A percentile compares a stretch with the other conserved stretches of the same genome.
phyloP scores from a whole-genome alignment of 1,284 basidiomycete genomes.

The Mrakiaceae sp. region DNA sequence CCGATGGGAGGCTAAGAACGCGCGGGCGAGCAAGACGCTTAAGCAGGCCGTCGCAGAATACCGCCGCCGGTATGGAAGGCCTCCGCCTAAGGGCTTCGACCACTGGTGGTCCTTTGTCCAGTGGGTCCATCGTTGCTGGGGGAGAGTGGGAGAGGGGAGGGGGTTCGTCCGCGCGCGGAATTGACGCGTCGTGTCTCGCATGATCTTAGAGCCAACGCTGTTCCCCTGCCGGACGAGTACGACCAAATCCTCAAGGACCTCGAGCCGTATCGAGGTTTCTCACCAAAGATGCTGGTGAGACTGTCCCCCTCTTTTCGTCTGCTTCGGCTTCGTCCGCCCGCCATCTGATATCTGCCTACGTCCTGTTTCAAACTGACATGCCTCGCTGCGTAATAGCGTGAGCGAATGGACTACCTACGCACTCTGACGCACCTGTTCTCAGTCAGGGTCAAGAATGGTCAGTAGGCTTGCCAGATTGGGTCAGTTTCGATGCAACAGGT shows the following conservation, averaged over 20 bases:
- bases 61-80: slow-evolving; percentile 30
- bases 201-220: slow-evolving; percentile 21
- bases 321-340: no score
- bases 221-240: slow-evolving; percentile 33
- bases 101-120: slow-evolving; percentile 27
- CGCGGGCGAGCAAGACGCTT: slow-evolving; percentile 33
- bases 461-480: neutral
- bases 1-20: slow-evolving; percentile 34
- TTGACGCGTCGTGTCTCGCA: neutral
- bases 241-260: slow-evolving; percentile 33
- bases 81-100: slow-evolving; percentile 18
- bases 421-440: neutral
- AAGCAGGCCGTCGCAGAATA: slow-evolving; percentile 35
- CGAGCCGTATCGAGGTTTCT: slow-evolving; percentile 31
- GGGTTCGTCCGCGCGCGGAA: no score
- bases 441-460: neutral
- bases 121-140: slow-evolving; percentile 6
- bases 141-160: neutral
- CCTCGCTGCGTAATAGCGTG: no score
- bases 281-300: slow-evolving; percentile 17
- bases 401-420: neutral
- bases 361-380: no score
- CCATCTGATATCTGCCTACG: no score
- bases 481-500: no score
- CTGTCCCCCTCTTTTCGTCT: neutral